Evolutionary conservation across 768 basidiomycete species (phyloP).

Genomic region (Russula brevipes): DNA sequence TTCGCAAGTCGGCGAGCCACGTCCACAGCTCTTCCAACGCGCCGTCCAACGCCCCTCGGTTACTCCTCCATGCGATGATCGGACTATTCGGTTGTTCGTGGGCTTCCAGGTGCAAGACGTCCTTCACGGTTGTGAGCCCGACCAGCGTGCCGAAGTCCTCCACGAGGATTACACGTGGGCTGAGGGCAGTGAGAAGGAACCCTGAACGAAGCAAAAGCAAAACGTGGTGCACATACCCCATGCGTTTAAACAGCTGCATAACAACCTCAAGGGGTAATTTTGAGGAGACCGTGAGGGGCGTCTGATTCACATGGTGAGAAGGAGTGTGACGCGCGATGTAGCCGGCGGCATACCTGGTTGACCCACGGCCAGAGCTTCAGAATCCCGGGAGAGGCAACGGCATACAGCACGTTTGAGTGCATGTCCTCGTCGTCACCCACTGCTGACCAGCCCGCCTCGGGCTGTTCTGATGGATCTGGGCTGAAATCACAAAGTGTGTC

Average conservation of each 20-base stretch:
- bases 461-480: slow-evolving; percentile 46
- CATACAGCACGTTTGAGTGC: slow-evolving; percentile 58
- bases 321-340: background rate
- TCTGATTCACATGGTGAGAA: slow-evolving; percentile 44
- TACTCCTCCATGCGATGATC: slow-evolving; percentile 21
- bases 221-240: slow-evolving; percentile 67
- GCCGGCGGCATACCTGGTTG: slow-evolving; percentile 63
- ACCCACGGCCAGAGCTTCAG: slow-evolving; percentile 87
- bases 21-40: slow-evolving; percentile 24
- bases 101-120: slow-evolving; percentile 76
- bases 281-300: slow-evolving; percentile 87
- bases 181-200: slow-evolving; percentile 32
- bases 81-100: slow-evolving; percentile 21
- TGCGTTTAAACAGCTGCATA: slow-evolving; percentile 94
- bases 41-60: slow-evolving; percentile 21
- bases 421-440: slow-evolving; percentile 66
- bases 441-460: slow-evolving; percentile 43
- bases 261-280: slow-evolving; percentile 93
- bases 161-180: slow-evolving; percentile 94
- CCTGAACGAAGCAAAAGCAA: background rate
- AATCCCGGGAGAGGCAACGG: slow-evolving; percentile 49
- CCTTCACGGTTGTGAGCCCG: slow-evolving; percentile 93
- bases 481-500: slow-evolving; percentile 73
- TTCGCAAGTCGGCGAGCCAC: slow-evolving; percentile 20
- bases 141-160: slow-evolving; percentile 77